A percentile compares a stretch with the other conserved stretches of the same genome.
Conservation (phyloP, 352 stramenopile species). For the Thraustotheca clavata region DNA sequence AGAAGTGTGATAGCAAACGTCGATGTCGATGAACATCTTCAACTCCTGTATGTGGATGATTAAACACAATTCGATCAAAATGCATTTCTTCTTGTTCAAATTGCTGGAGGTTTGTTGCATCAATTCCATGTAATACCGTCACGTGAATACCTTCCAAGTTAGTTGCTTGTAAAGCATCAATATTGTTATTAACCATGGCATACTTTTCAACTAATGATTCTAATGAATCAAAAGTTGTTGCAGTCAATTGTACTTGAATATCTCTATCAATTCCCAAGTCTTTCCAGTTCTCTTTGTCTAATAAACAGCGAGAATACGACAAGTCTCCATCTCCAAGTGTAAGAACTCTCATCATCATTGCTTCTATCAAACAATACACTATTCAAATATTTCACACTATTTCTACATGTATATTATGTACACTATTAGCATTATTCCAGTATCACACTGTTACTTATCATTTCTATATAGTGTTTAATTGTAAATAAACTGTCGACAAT, state of each 20-base stretch:
- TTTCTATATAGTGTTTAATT: background rate
- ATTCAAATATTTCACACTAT: too few species aligned
- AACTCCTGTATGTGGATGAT: slow-evolving; percentile 89
- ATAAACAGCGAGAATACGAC: slow-evolving; percentile 9
- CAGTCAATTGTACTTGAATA: slow-evolving; percentile 22
- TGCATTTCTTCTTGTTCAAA: slow-evolving; percentile 24
- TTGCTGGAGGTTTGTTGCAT: slow-evolving; percentile 52
- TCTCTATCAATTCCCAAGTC: slow-evolving; percentile 16
- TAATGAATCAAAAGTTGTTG: slow-evolving; percentile 57
- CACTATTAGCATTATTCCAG: background rate
- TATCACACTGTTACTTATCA: background rate
- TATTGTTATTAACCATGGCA: slow-evolving; percentile 11
- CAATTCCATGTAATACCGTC: slow-evolving; percentile 45
- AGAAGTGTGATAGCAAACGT: slow-evolving; percentile 88
- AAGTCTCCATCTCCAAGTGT: slow-evolving; percentile 19
- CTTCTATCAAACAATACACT: background rate
- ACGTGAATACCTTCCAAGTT: slow-evolving; percentile 40
- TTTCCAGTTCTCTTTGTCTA: slow-evolving; percentile 12
- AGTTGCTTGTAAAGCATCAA: slow-evolving; percentile 28
- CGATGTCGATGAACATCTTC: slow-evolving; percentile 85
- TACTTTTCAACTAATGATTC: slow-evolving; percentile 60
- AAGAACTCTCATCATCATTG: background rate
- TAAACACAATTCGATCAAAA: slow-evolving; percentile 87
- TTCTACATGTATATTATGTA: too few species aligned
- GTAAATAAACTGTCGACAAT: too few species aligned